A percentile compares a stretch with the other conserved stretches of the same genome.
Conservation (phyloP, 140 eudicot species). For the Oenanthe javanica region DNA sequence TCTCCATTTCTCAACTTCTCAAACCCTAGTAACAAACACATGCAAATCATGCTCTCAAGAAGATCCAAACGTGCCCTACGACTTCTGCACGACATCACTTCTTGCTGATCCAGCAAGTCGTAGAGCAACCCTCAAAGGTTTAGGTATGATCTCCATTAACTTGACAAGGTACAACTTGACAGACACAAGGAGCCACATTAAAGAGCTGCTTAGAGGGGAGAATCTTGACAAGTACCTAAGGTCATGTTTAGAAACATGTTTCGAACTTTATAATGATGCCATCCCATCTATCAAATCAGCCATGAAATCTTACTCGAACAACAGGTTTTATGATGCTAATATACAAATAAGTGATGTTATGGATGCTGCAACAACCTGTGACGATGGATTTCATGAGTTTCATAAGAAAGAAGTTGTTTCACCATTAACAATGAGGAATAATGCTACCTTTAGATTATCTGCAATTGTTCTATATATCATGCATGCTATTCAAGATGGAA, state of each 20-base stretch:
- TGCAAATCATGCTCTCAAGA: no score
- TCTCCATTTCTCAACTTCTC: background rate
- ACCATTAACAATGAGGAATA: conserved; percentile 41
- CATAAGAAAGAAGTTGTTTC: conserved; percentile 11
- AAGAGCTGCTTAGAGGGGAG: conserved; percentile 18
- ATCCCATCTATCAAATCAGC: no score
- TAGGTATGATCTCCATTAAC: conserved; percentile 42
- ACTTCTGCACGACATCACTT: conserved; percentile 20
- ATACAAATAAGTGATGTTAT: no score
- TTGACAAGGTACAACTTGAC: conserved; percentile 42
- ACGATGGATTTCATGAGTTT: no score
- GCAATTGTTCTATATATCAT: conserved; percentile 40
- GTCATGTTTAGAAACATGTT: conserved; percentile 33
- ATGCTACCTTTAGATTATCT: conserved; percentile 39
- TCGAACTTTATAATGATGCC: conserved; percentile 19
- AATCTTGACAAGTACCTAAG: conserved; percentile 22
- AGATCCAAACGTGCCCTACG: background rate
- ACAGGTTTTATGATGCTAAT: no score
- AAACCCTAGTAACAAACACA: background rate
- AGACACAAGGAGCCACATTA: conserved; percentile 40
- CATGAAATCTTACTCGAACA: no score
- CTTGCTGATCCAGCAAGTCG: conserved; percentile 39
- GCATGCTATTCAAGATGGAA: no score
- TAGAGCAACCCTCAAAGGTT: conserved; percentile 27
- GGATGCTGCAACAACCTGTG: no score